Conservation (phyloP, 371 early-diverging fungal genomes). For the Blyttiomyces sp. region DNA sequence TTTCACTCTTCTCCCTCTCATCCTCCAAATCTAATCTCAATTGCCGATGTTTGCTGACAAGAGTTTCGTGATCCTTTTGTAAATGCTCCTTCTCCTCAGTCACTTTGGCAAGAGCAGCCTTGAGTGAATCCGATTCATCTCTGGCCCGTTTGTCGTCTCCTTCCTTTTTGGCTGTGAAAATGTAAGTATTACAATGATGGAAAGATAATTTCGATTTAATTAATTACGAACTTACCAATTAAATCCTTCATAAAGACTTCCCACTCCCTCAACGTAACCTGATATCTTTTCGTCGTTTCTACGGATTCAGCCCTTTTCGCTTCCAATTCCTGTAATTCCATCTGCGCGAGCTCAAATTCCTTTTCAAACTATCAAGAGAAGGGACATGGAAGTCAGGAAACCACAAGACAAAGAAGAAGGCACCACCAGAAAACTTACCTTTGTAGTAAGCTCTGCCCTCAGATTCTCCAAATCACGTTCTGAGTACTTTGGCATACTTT, state of each 20-base stretch:
- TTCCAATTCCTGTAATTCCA: conserved; percentile 31
- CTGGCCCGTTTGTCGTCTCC: conserved; percentile 1
- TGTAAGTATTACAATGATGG: too few species aligned
- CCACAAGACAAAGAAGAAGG: not conserved
- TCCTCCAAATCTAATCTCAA: conserved; percentile 26
- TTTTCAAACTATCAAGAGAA: conserved; percentile 26
- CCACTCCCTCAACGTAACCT: conserved; percentile 28
- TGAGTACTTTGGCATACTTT: conserved; percentile 22
- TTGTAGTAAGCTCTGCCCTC: conserved; percentile 7
- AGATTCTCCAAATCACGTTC: conserved; percentile 26
- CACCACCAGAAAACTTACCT: conserved; percentile 17
- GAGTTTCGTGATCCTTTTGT: conserved; percentile 1
- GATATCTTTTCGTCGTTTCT: conserved; percentile 12
- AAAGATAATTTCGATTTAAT: too few species aligned
- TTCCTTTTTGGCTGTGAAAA: conserved; percentile 15
- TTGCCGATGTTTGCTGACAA: conserved; percentile 3
- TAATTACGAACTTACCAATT: conserved; percentile 18
- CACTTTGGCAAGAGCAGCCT: not conserved
- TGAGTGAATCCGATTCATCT: not conserved
- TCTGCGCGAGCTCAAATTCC: conserved; percentile 35
- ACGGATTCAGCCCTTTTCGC: not conserved
- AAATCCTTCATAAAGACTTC: conserved; percentile 26
- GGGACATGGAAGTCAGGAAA: not conserved
- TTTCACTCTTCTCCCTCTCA: not conserved
- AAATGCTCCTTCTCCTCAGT: not conserved